Base-by-base conservation (phyloP, 306 rosid species). In the Herpetospermum pedunculosum region DNA sequence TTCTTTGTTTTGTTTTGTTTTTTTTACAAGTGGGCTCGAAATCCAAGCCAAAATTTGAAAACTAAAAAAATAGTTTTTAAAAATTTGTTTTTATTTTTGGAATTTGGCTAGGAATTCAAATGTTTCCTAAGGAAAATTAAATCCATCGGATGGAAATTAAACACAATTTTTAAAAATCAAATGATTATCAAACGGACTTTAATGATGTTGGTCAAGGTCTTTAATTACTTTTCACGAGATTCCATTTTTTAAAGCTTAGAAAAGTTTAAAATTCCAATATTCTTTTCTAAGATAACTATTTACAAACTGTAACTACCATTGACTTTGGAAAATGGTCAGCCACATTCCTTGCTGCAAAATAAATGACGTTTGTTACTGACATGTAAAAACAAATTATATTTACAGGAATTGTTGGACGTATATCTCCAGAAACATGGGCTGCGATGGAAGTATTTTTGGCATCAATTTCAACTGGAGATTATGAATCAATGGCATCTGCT, bases 401-500 rank as follows among this genome's bases (percentile, higher is more conserved):
- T 21, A 58, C 84, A 91, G 99, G 99, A 76, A 94, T 94, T 48
- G 99, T 94, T 80, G 99, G 99, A 40, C 92, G 88, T 28, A 88
- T 94, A 82, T 83, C 96, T 55, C 96, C 96, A 26, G 86, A 88
- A 84, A 89, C 99, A 19, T 94, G 97, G 97, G 91, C 92, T 71
- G 96, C 99, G 46, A 88, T 94, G 99, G 99, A 94, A 77, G 81
- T 87, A 69, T 94, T 89, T 84, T 80, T 94, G 86, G 91, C 85
- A 81, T 94, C 97, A 77, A 88, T 94, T 85, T 81, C 95, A 73
- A 30, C 84, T 43, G 97, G 88, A 81, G 99, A 94, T 80, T 94
- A 94, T 83, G 92, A 87, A 70, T 85, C 92, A 23, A 94, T 94
- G 96, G 90, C 97, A 44, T 89, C 97, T 76, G 69, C 99, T 57